Conservation (phyloP, 139 green algal genomes). For the Raphidocelis subcapitata region DNA sequence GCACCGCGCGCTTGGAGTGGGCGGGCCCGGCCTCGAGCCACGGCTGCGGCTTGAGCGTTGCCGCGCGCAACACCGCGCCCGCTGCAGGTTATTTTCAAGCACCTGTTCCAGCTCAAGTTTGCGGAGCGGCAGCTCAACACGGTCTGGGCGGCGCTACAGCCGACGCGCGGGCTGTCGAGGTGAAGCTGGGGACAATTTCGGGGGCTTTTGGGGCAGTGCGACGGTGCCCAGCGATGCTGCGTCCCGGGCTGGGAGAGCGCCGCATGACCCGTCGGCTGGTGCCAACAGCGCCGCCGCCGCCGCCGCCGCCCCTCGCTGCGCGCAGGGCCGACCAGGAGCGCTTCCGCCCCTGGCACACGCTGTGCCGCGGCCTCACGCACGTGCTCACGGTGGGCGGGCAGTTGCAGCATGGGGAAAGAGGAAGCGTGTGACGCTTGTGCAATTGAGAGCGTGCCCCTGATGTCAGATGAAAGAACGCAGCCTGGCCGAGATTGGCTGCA, state of each 20-base stretch:
- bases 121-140: slow-evolving; percentile 75
- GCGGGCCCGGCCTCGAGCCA: no score
- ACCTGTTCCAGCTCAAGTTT: slow-evolving; percentile 84
- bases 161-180: slow-evolving; percentile 37
- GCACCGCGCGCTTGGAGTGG: no score
- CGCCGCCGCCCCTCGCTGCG: background rate
- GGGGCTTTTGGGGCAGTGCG: background rate
- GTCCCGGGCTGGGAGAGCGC: background rate
- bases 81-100: slow-evolving; percentile 43
- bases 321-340: slow-evolving; percentile 10
- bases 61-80: no score
- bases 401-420: no score
- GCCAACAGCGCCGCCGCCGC: background rate
- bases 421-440: no score
- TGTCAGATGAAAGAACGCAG: no score
- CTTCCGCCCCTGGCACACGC: slow-evolving; percentile 52
- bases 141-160: slow-evolving; percentile 62
- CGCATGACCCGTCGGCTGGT: background rate
- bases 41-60: no score
- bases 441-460: no score
- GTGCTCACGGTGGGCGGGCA: slow-evolving; percentile 50
- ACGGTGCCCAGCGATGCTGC: background rate
- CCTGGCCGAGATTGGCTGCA: no score
- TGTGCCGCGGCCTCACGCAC: slow-evolving; percentile 71
- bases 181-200: background rate